phyloP scores from a whole-genome alignment of 208 protist genomes.

The Novymonas esmeraldas region DNA sequence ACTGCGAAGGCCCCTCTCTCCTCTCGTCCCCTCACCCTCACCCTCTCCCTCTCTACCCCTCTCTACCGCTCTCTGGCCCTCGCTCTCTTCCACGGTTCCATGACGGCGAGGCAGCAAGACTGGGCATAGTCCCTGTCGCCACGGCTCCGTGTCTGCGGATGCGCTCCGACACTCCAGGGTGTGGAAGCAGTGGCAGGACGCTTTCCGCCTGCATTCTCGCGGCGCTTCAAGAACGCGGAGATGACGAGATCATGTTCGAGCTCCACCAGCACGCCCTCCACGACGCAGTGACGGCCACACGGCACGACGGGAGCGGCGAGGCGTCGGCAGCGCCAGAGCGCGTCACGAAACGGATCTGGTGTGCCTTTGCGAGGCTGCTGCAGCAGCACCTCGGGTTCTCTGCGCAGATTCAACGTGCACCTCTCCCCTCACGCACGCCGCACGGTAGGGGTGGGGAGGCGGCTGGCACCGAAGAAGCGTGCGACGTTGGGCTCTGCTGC shows the following conservation, averaged over 20 bases:
- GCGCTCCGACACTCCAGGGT: neutral
- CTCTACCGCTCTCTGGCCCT: no score
- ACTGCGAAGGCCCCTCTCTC: no score
- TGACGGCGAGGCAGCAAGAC: no score
- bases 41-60: no score
- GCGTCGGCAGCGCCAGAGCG: neutral
- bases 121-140: neutral
- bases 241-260: constrained; percentile 24
- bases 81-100: no score
- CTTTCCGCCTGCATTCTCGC: constrained; percentile 17
- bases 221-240: constrained; percentile 13
- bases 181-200: constrained; percentile 5
- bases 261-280: constrained; percentile 3
- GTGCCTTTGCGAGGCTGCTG: constrained; percentile 11
- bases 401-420: neutral
- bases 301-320: neutral
- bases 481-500: constrained; percentile 43
- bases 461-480: no score
- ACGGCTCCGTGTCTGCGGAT: neutral
- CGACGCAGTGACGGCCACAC: neutral
- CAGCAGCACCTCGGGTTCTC: constrained; percentile 8
- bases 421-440: neutral
- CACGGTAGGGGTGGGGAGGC: neutral
- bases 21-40: no score
- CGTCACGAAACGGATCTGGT: constrained; percentile 25